phyloP scores from a whole-genome alignment of 2,329 filamentous ascomycete genomes.

The Alternaria triticina region DNA sequence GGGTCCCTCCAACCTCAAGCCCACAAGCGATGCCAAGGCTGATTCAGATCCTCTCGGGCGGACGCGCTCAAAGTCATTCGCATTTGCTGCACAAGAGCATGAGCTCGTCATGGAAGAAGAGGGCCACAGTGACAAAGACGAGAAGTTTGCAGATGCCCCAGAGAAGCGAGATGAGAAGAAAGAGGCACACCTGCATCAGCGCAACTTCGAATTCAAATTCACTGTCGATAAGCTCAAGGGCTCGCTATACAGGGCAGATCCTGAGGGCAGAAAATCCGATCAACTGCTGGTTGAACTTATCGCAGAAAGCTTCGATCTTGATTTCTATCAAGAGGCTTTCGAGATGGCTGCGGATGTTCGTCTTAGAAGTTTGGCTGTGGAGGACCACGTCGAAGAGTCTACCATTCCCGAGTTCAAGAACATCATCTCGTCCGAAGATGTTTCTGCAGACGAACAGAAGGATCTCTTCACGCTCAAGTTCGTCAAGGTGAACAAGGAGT shows the following conservation, averaged over 20 bases:
- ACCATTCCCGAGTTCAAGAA: conserved; percentile 91
- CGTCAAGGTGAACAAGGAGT: conserved; percentile 84
- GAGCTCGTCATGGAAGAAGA: conserved; percentile 83
- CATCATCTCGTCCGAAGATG: conserved; percentile 90
- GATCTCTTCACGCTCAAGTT: conserved; percentile 90
- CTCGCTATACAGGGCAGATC: conserved; percentile 86
- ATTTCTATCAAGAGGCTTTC: conserved; percentile 85
- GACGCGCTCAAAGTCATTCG: conserved; percentile 73
- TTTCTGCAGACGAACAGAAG: conserved; percentile 71
- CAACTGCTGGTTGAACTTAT: conserved; percentile 87
- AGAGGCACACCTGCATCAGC: conserved; percentile 74
- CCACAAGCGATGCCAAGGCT: conserved; percentile 34
- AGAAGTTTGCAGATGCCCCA: conserved; percentile 71
- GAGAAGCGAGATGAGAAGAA: conserved; percentile 59
- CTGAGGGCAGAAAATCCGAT: conserved; percentile 76
- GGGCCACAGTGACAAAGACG: conserved; percentile 65
- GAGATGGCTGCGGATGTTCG: conserved; percentile 94
- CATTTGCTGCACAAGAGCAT: conserved; percentile 73
- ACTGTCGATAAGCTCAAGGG: conserved; percentile 93
- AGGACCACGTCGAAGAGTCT: conserved; percentile 91
- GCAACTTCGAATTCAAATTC: conserved; percentile 95
- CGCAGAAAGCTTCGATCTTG: conserved; percentile 84
- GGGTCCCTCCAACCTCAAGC: conserved; percentile 48
- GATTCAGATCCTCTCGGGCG: conserved; percentile 52
- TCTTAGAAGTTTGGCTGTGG: conserved; percentile 83